Evolutionary conservation across 169 alveolate genomes (phyloP), one percentile per base, ranked within the genome.

Genomic region (Eimeria brunetti): DNA sequence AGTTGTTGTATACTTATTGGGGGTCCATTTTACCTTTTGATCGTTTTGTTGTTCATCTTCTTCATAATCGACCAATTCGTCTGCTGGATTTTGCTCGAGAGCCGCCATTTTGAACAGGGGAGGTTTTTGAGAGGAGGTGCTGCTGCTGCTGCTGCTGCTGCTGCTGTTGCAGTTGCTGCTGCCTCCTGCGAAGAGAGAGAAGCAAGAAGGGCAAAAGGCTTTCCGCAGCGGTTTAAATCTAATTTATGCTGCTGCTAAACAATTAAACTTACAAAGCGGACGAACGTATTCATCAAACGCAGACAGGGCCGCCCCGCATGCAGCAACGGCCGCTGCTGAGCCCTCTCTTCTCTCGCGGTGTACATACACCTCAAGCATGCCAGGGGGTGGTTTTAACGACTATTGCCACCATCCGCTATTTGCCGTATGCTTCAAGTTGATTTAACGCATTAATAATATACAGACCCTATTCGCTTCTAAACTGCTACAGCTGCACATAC

Each of bases 31-130:
- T 46, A 91, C 95, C 95, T 91, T 91, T 62, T 85, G 67, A 62
- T 91, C 95, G 60, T 91, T 91, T 76, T 91, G 89, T 69, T 95
- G 93, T 80, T 95, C 96, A 33, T 88, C 95, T 69, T 95, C 96
- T 53, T 95, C 96, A 76, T 95, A 95, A 67, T 95, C 96, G 51
- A 95, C 95, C 93, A 95, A 76, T 67, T 95, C 96, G 93, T 95
- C 96, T 27, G 95, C 94, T 88, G 95, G 94, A 75, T 89, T 88
- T 95, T 95, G 95, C 95, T 95, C 96, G 88, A 95, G 93, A 69
- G 96, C 89, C 85, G 96, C 89, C 96, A 95, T 95, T 75, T 62
- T 95, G 88, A 56, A 53, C 60, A 53, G 89, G 76, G 78, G 91
- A 56, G 76, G 78, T 62, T 56, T 33, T 36, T 56, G 91, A 27